Conservation (phyloP, 2,329 filamentous ascomycete genomes). For the Aspergillus sp. region DNA sequence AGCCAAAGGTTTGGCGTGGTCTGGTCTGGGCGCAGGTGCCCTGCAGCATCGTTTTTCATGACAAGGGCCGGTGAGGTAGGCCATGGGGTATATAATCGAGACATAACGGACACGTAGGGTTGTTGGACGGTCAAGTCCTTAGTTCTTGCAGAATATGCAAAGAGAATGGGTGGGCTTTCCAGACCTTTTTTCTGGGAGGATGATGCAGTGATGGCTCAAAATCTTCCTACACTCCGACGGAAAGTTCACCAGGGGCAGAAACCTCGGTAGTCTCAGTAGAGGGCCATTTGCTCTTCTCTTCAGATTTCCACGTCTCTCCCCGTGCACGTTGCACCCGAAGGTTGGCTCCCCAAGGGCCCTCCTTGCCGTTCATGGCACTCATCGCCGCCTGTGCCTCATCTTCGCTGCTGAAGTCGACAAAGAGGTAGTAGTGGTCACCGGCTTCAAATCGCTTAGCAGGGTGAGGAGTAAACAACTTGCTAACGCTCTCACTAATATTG, state of each 20-base stretch:
- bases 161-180: no score
- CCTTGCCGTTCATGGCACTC: conserved; percentile 33
- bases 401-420: conserved; percentile 52
- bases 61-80: no score
- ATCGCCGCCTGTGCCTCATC: conserved; percentile 50
- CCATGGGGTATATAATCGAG: no score
- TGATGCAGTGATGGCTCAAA: not conserved
- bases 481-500: conserved; percentile 34
- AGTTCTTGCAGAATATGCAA: no score
- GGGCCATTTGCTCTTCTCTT: conserved; percentile 20
- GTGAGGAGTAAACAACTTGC: conserved; percentile 51
- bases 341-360: conserved; percentile 33
- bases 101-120: no score
- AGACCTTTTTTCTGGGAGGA: no score
- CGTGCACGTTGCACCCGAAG: conserved; percentile 35
- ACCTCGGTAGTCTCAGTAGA: conserved; percentile 3
- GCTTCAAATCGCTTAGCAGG: conserved; percentile 45
- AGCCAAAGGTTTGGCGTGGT: not conserved
- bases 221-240: conserved; percentile 3
- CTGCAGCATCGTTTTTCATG: not conserved
- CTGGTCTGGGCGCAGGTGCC: not conserved
- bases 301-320: conserved; percentile 26
- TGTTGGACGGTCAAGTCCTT: no score
- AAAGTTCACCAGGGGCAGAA: conserved; percentile 2
- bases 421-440: conserved; percentile 56